A percentile compares a stretch with the other conserved stretches of the same genome.
phyloP scores from a whole-genome alignment of 305 asterid species.

The Fraxinus sp. region DNA sequence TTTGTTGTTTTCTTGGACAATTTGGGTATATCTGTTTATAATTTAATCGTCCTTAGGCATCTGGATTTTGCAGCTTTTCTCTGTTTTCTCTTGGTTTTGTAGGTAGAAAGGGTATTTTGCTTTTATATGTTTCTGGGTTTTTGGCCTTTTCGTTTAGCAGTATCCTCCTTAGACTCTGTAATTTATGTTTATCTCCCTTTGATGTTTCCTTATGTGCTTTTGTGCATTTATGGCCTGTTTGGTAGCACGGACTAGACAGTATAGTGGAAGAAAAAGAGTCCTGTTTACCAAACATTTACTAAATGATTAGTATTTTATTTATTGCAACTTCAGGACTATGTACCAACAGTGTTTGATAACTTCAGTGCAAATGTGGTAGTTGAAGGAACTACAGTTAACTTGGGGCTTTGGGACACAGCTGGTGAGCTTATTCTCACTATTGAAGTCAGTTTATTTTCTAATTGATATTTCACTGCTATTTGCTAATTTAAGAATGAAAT shows the following conservation, averaged over 20 bases:
- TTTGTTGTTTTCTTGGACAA: constrained; percentile 16
- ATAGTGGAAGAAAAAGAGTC: not conserved
- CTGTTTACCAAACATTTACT: not conserved
- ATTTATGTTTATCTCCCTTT: not conserved
- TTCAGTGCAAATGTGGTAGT: constrained; percentile 97
- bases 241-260: not conserved
- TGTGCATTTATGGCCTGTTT: constrained; percentile 9
- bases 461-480: not conserved
- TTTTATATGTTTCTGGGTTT: constrained; percentile 7
- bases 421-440: constrained; percentile 41
- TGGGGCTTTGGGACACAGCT: constrained; percentile 99
- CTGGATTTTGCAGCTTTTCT: constrained; percentile 35
- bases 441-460: constrained; percentile 15
- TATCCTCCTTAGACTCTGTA: constrained; percentile 12
- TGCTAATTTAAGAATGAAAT: not conserved
- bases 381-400: constrained; percentile 88
- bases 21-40: constrained; percentile 14
- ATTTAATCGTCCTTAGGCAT: constrained; percentile 15
- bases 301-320: not conserved
- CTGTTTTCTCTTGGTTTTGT: constrained; percentile 22
- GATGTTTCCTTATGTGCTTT: not conserved
- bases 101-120: constrained; percentile 32
- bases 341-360: constrained; percentile 90
- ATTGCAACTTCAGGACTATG: constrained; percentile 55
- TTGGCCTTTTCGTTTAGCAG: not conserved